phyloP scores from a whole-genome alignment of 768 basidiomycete genomes.

The Hygrocybe coccinea region DNA sequence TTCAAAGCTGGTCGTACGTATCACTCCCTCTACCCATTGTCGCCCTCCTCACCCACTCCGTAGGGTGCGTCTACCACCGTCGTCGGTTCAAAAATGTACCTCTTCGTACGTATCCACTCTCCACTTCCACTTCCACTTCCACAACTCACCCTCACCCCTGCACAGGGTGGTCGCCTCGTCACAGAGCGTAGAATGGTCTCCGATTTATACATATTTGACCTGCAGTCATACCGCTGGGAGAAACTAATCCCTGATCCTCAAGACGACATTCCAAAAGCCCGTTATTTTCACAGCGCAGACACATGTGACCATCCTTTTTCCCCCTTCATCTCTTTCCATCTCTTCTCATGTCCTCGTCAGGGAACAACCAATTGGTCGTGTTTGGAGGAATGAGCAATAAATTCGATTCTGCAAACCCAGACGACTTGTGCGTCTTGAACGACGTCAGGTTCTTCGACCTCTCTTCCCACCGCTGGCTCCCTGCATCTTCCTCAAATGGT shows the following conservation, averaged over 20 bases:
- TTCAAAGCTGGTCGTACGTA: conserved; percentile 77
- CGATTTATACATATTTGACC: conserved; percentile 87
- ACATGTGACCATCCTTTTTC: conserved; percentile 47
- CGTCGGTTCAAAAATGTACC: conserved; percentile 80
- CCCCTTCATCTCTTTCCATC: conserved; percentile 11
- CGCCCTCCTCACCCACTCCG: background rate
- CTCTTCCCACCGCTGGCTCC: conserved; percentile 64
- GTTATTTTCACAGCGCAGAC: conserved; percentile 95
- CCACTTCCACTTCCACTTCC: background rate
- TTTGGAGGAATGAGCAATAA: conserved; percentile 95
- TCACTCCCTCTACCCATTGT: background rate
- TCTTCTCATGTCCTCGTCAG: conserved; percentile 39
- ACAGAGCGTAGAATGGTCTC: conserved; percentile 83
- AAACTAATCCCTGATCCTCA: conserved; percentile 54
- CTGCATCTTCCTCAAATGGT: conserved; percentile 32
- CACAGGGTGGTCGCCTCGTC: conserved; percentile 80
- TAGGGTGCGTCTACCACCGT: conserved; percentile 91
- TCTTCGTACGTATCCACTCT: conserved; percentile 60
- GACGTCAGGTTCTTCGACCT: conserved; percentile 91
- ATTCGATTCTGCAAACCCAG: conserved; percentile 61
- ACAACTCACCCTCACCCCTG: background rate
- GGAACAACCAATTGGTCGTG: conserved; percentile 86
- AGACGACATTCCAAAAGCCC: conserved; percentile 69
- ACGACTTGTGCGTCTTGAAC: conserved; percentile 86
- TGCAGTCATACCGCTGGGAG: conserved; percentile 78